Evolutionary conservation across 768 basidiomycete genomes (phyloP), one percentile per base, ranked within the genome.

Genomic region (Tricholoma sp.): DNA sequence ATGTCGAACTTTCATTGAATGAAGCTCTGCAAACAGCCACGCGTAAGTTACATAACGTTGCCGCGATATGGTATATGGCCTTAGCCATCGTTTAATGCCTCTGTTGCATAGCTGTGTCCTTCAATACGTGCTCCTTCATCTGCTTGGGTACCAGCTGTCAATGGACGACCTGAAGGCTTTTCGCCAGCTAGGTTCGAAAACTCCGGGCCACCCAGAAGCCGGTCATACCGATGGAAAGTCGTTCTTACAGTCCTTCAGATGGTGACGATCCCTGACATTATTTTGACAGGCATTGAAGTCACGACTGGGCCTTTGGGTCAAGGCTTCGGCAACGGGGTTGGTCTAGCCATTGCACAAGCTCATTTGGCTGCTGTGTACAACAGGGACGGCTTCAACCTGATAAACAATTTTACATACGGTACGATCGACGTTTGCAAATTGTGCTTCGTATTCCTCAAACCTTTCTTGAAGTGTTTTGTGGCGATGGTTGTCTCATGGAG

Each of bases 401-500:
- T 94, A 66, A 84, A 87, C 72, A 94, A 94, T 76, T 87, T 84
- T 72, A 94, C 91, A 56, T 98, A 93, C 70, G 88, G 92, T 91
- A 62, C 52, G 70, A 41, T 20, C 8, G 52, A 24, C 18, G 50
- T 53, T 51, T 52, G 56, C 17, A 44, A 33, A 18, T 50, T n/a
- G 31, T 9, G 50, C 53, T 50, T 57, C 51, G 18, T 49, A 7
- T 53, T 55, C 50, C 52, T 59, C 91, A 48, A n/a, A 15, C 31
- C 13, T 48, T n/a, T 15, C 15, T 29, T 3, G 29, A 29, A 48
- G 91, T 89, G 52, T 96, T 97, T 77, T 80, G 83, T 58, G 95
- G 95, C 65, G 95, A 98, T 73, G 95, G 95, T 47, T 98, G 95
- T 75, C 80, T 98, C 53, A 94, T 95, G 89, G 95, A 98, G 73